Conservation (phyloP, 495 filamentous ascomycete genomes). For the Parmelia sp. region DNA sequence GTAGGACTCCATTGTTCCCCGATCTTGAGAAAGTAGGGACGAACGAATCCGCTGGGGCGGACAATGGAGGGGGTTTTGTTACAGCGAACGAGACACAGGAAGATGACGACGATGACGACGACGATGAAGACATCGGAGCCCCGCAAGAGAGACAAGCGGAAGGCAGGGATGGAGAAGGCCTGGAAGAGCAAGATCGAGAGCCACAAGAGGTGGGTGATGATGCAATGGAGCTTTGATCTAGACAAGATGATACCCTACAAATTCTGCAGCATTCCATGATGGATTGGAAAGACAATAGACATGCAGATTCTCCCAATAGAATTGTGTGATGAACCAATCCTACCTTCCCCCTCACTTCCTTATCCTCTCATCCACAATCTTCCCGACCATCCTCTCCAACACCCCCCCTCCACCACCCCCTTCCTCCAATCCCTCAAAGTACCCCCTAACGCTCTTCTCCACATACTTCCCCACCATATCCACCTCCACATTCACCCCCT, state of each 20-base stretch:
- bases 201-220: not conserved
- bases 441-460: conserved; percentile 74
- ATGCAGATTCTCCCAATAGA: not conserved
- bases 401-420: conserved; percentile 46
- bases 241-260: not conserved
- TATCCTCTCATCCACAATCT: conserved; percentile 68
- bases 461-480: conserved; percentile 99
- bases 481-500: conserved; percentile 92
- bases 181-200: not conserved
- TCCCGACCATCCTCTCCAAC: conserved; percentile 77
- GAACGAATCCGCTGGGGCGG: conserved; percentile 1
- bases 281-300: not conserved
- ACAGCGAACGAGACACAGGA: conserved; percentile 11
- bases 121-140: not conserved
- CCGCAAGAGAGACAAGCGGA: not conserved
- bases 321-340: not conserved
- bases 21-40: conserved; percentile 25
- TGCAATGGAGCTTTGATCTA: not conserved
- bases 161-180: not conserved
- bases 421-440: conserved; percentile 44
- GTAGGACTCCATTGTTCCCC: conserved; percentile 34
- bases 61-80: conserved; percentile 14
- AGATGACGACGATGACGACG: conserved; percentile 19
- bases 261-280: not conserved
- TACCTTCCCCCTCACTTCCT: conserved; percentile 25